Evolutionary conservation across 495 filamentous ascomycete genomes (phyloP).

Genomic region (Echria macrotheca): DNA sequence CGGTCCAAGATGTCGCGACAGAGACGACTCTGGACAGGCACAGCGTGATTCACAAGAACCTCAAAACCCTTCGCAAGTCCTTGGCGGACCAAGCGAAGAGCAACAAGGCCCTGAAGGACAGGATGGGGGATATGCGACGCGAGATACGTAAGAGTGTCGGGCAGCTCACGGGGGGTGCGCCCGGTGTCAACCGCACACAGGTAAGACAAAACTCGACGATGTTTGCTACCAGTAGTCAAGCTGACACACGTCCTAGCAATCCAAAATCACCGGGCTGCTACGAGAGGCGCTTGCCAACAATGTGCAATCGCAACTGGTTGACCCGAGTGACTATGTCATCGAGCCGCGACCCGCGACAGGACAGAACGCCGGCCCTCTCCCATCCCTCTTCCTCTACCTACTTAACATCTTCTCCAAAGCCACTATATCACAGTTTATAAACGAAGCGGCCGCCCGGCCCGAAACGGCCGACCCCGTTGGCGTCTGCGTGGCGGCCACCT

Average conservation of each 20-base stretch:
- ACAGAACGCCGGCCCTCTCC: slow-evolving; percentile 49
- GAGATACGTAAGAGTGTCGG: slow-evolving; percentile 66
- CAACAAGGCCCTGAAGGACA: slow-evolving; percentile 48
- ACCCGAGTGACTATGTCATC: slow-evolving; percentile 63
- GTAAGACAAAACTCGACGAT: slow-evolving; percentile 30
- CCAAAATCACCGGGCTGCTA: slow-evolving; percentile 46
- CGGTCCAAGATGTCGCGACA: background rate
- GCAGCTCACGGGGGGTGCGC: slow-evolving; percentile 58
- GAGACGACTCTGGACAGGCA: slow-evolving; percentile 42
- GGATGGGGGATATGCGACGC: slow-evolving; percentile 70
- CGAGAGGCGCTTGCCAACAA: slow-evolving; percentile 35
- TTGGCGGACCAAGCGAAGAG: slow-evolving; percentile 46
- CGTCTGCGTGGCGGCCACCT: slow-evolving; percentile 65
- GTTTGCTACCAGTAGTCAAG: background rate
- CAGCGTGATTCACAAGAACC: slow-evolving; percentile 60
- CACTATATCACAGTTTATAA: slow-evolving; percentile 67
- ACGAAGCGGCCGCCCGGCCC: slow-evolving; percentile 64
- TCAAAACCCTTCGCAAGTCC: slow-evolving; percentile 65
- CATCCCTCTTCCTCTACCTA: slow-evolving; percentile 72
- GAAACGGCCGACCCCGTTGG: slow-evolving; percentile 78
- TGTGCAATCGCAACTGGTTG: slow-evolving; percentile 52
- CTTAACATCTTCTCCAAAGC: slow-evolving; percentile 79
- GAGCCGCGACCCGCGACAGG: slow-evolving; percentile 43
- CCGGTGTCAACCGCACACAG: slow-evolving; percentile 54
- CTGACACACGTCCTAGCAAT: slow-evolving; percentile 13